Evolutionary conservation across 2,329 filamentous ascomycete genomes (phyloP).

Genomic region (Spiromastix sp.): DNA sequence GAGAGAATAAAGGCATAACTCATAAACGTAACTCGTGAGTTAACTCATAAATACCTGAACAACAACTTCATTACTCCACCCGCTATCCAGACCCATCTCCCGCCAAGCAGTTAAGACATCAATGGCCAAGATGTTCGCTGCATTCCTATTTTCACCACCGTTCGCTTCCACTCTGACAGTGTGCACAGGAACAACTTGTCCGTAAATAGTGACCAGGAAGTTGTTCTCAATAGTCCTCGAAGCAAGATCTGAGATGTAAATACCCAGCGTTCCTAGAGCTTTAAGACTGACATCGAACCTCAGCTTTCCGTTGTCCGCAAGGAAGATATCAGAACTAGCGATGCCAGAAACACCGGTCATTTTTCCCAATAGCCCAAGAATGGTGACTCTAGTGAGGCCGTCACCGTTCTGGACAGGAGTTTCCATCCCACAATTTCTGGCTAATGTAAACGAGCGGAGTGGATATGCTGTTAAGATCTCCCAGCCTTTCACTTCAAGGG

Average conservation of each 20-base stretch:
- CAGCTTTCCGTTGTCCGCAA: conserved; percentile 51
- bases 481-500: conserved; percentile 57
- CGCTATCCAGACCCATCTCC: conserved; percentile 56
- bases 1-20: too few relatives aligned
- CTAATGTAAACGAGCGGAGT: conserved; percentile 43
- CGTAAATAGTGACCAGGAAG: conserved; percentile 66
- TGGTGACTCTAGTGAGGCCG: conserved; percentile 42
- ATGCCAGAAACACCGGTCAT: conserved; percentile 84
- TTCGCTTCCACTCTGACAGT: conserved; percentile 45
- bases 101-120: conserved; percentile 71
- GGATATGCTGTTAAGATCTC: conserved; percentile 74
- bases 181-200: conserved; percentile 55
- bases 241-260: conserved; percentile 66
- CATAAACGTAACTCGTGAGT: too few relatives aligned
- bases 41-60: conserved; percentile 49
- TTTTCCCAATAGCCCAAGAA: conserved; percentile 71
- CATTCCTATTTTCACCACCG: conserved; percentile 35
- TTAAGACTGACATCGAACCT: conserved; percentile 62
- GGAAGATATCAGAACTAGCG: conserved; percentile 48
- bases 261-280: conserved; percentile 59
- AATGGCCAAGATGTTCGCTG: conserved; percentile 57
- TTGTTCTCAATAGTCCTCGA: conserved; percentile 50
- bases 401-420: conserved; percentile 23
- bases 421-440: conserved; percentile 28
- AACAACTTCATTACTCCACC: conserved; percentile 72